Percentiles rank a stretch among this genome's conserved stretches.
Conservation (phyloP, 306 rosid species). For the Delonix regia region DNA sequence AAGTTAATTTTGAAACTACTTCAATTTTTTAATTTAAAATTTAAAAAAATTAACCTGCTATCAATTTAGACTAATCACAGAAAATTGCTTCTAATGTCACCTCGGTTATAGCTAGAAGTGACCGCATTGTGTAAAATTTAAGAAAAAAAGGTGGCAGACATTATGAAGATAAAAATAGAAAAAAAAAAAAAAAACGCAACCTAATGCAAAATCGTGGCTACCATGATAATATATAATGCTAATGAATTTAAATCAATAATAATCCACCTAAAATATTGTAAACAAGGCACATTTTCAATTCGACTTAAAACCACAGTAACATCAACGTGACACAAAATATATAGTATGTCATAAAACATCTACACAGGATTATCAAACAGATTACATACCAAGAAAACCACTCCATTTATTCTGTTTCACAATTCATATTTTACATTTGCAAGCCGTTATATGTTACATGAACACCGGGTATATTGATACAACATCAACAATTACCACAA, state of each 20-base stretch:
- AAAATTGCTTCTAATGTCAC: too few relatives aligned
- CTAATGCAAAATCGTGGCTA: too few relatives aligned
- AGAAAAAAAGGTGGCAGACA: too few relatives aligned
- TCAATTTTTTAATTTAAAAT: too few relatives aligned
- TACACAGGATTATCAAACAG: constrained; percentile 6
- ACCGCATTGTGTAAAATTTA: too few relatives aligned
- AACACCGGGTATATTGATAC: constrained; percentile 22
- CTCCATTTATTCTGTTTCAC: constrained; percentile 28
- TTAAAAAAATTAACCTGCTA: too few relatives aligned
- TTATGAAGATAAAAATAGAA: too few relatives aligned
- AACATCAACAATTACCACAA: background rate
- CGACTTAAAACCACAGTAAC: background rate
- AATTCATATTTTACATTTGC: constrained; percentile 35
- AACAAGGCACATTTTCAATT: background rate
- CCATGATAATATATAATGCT: background rate
- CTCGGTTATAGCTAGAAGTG: too few relatives aligned
- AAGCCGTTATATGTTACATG: constrained; percentile 35
- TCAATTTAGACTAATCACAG: too few relatives aligned
- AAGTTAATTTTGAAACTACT: too few relatives aligned
- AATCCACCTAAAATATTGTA: background rate
- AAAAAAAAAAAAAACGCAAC: too few relatives aligned
- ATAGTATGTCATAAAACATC: constrained; percentile 3
- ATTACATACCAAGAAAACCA: constrained; percentile 11
- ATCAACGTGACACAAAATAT: background rate
- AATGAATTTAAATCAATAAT: background rate